phyloP scores from a whole-genome alignment of 2,329 filamentous ascomycete species.

The Pyrenophora teres region DNA sequence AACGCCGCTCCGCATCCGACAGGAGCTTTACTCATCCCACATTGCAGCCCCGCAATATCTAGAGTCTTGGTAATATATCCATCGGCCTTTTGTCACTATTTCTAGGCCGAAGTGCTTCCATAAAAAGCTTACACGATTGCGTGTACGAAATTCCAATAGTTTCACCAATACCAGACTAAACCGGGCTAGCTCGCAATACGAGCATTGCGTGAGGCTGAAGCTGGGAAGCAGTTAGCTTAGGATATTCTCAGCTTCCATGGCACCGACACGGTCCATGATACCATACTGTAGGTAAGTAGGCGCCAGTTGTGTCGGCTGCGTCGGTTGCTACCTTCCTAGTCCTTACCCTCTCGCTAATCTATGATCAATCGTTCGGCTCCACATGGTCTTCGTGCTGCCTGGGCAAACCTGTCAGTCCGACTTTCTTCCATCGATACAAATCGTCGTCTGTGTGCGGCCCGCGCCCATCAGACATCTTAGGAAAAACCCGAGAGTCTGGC shows the following conservation, averaged over 20 bases:
- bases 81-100: neutral
- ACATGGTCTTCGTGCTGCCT: neutral
- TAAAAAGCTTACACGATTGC: neutral
- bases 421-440: too few species aligned
- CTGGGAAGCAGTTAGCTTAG: neutral
- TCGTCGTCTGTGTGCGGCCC: too few species aligned
- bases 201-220: neutral
- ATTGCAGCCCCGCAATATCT: too few species aligned
- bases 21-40: neutral
- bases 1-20: neutral
- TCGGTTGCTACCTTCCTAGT: slow-evolving; percentile 9
- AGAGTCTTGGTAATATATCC: neutral
- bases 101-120: neutral
- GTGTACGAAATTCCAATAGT: neutral
- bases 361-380: slow-evolving; percentile 8
- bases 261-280: neutral
- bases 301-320: slow-evolving; percentile 1
- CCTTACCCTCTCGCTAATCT: slow-evolving; percentile 21
- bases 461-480: too few species aligned
- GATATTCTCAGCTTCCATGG: neutral
- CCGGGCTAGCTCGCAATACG: neutral
- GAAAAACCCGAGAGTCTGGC: too few species aligned
- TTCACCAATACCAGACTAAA: neutral
- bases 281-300: neutral
- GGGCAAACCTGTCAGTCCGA: slow-evolving; percentile 5